Conservation (phyloP, 805 yeast genomes). For the Wickerhamomyces alni region DNA sequence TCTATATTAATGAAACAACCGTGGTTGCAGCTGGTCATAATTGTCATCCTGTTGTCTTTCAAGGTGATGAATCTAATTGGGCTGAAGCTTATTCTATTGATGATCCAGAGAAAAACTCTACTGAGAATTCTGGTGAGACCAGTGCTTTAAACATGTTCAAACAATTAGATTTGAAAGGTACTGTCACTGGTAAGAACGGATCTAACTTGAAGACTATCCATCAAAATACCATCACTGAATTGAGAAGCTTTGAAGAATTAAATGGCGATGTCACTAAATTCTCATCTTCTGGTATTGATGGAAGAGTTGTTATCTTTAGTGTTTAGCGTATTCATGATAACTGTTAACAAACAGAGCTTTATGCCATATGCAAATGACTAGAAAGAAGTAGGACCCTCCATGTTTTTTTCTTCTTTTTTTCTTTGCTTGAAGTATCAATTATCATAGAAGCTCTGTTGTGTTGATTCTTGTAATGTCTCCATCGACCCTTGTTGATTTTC, state of each 20-base stretch:
- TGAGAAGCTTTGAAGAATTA: slow-evolving; percentile 43
- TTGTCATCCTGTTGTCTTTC: slow-evolving; percentile 82
- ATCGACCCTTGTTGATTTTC: slow-evolving; percentile 10
- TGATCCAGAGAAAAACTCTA: slow-evolving; percentile 49
- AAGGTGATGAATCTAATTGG: slow-evolving; percentile 65
- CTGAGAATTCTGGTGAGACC: slow-evolving; percentile 48
- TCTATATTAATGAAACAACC: slow-evolving; percentile 61
- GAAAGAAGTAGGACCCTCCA: too few relatives aligned
- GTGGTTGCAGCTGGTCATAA: slow-evolving; percentile 88
- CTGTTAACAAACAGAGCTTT: too few relatives aligned
- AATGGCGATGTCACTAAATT: slow-evolving; percentile 46
- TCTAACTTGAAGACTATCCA: slow-evolving; percentile 68
- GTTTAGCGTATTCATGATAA: too few relatives aligned
- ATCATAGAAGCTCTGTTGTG: slow-evolving; percentile 14
- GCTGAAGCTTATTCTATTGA: slow-evolving; percentile 41
- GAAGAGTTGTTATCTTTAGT: slow-evolving; percentile 75
- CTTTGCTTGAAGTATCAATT: neutral
- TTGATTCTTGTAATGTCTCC: slow-evolving; percentile 16
- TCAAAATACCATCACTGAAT: slow-evolving; percentile 78
- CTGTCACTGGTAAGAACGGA: slow-evolving; percentile 40
- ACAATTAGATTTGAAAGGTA: slow-evolving; percentile 93
- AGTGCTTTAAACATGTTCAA: slow-evolving; percentile 89
- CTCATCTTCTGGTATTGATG: slow-evolving; percentile 83
- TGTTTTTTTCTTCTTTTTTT: neutral
- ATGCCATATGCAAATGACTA: too few relatives aligned